Evolutionary conservation across 257 asterid genomes (phyloP).

Genomic region (Gardenia jasminoides): DNA sequence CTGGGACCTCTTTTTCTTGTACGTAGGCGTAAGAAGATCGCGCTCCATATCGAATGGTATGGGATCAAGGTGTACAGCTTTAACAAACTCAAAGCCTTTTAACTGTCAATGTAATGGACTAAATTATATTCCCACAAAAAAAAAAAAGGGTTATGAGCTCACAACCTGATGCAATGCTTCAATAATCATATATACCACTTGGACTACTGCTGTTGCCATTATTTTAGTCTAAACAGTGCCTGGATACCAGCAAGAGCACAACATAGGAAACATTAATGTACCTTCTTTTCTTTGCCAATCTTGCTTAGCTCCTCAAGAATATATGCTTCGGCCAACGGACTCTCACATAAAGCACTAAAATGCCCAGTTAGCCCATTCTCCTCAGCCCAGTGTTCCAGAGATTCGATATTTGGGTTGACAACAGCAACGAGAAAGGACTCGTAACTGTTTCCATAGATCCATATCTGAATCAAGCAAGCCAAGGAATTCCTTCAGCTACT

Average conservation of each 20-base stretch:
- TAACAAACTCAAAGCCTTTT: slow-evolving; percentile 78
- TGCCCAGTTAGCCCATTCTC: slow-evolving; percentile 45
- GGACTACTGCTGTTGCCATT: not conserved
- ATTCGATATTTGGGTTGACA: slow-evolving; percentile 62
- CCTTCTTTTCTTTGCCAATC: slow-evolving; percentile 72
- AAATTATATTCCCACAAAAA: not conserved
- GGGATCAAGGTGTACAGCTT: slow-evolving; percentile 59
- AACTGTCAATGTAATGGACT: slow-evolving; percentile 37
- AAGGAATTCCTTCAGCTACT: not conserved
- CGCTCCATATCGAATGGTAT: slow-evolving; percentile 84
- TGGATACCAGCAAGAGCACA: not conserved
- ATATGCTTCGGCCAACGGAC: slow-evolving; percentile 42
- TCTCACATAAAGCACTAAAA: slow-evolving; percentile 43
- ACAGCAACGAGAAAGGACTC: slow-evolving; percentile 81
- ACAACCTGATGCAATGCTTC: not conserved
- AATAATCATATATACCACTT: not conserved
- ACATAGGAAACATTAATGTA: slow-evolving; percentile 16
- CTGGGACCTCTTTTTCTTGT: slow-evolving; percentile 72
- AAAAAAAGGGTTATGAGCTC: not conserved
- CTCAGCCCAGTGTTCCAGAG: slow-evolving; percentile 57
- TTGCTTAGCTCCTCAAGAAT: slow-evolving; percentile 52
- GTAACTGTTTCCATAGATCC: slow-evolving; percentile 79
- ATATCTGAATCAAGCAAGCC: slow-evolving; percentile 48
- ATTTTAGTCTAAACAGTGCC: not conserved
- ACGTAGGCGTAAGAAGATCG: slow-evolving; percentile 73